These are phyloP conservation scores for Scedosporium aurantiacum DNA, from an alignment of 2,329 filamentous ascomycete species.

Conservation along the genomic window DNA sequence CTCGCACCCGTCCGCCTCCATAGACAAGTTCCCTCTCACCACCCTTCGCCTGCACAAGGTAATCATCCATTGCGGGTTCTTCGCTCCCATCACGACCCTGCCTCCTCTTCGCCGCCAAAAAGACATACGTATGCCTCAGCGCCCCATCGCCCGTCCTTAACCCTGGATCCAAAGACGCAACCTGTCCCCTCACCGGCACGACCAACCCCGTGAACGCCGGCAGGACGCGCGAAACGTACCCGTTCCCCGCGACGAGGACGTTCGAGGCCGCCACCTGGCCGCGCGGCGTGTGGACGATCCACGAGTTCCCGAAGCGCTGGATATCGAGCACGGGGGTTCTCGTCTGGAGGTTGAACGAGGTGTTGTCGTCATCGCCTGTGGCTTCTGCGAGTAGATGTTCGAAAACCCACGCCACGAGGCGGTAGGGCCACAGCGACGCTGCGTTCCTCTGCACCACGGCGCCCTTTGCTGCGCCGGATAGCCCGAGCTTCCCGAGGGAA, in stretches of 20 bases:
- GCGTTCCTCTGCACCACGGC: slow-evolving; percentile 55
- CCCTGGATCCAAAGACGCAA: slow-evolving; percentile 51
- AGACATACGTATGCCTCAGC: slow-evolving; percentile 51
- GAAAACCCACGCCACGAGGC: slow-evolving; percentile 63
- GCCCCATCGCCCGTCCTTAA: slow-evolving; percentile 12
- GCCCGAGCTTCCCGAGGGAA: slow-evolving; percentile 37
- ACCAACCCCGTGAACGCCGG: slow-evolving; percentile 60
- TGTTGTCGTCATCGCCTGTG: slow-evolving; percentile 18
- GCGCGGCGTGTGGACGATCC: slow-evolving; percentile 56
- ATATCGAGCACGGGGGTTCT: slow-evolving; percentile 52
- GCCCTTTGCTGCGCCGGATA: slow-evolving; percentile 48
- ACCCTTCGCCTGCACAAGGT: slow-evolving; percentile 59
- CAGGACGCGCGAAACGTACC: slow-evolving; percentile 66
- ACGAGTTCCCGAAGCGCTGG: slow-evolving; percentile 28
- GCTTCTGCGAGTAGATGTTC: slow-evolving; percentile 36
- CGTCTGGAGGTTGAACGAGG: slow-evolving; percentile 61
- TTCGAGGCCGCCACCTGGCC: slow-evolving; percentile 52
- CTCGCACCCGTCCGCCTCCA: slow-evolving; percentile 55
- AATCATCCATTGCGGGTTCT: slow-evolving; percentile 50
- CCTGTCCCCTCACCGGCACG: slow-evolving; percentile 65
- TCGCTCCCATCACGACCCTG: too few relatives aligned
- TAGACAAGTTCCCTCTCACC: slow-evolving; percentile 52
- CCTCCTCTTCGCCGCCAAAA: slow-evolving; percentile 30
- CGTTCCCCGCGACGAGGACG: slow-evolving; percentile 74
- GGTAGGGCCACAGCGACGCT: slow-evolving; percentile 72